Conservation (phyloP, 345 rosid species). For the rapeseed (Brassica napus) region DNA sequence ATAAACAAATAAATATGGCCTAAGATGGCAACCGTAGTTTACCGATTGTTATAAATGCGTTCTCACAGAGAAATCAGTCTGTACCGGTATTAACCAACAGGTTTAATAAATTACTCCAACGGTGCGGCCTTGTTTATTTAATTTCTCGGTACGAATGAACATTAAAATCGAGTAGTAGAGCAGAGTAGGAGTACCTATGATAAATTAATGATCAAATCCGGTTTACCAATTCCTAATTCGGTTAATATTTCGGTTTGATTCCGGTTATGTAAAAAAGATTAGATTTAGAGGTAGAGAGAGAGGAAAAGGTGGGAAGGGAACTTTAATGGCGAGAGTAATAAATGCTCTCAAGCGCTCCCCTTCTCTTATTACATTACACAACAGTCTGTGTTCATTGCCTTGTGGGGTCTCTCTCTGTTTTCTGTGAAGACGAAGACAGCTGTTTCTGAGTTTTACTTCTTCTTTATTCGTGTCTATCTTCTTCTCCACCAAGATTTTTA, state of each 20-base stretch:
- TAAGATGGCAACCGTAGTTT: no score
- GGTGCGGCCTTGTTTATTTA: conserved; percentile 2
- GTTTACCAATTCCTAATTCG: background rate
- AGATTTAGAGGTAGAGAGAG: background rate
- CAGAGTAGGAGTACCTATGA: background rate
- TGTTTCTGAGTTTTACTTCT: conserved; percentile 30
- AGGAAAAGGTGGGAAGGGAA: conserved; percentile 25
- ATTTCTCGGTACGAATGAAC: conserved; percentile 17
- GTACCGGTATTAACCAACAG: conserved; percentile 16
- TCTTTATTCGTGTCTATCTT: conserved; percentile 28
- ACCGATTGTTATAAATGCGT: conserved; percentile 27
- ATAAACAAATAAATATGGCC: background rate
- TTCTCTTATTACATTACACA: conserved; percentile 37
- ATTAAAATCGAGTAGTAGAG: background rate
- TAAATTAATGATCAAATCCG: background rate
- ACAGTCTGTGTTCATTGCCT: conserved; percentile 41
- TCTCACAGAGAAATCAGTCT: background rate
- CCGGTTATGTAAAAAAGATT: no score
- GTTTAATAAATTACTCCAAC: background rate
- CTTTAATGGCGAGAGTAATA: conserved; percentile 37
- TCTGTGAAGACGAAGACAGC: conserved; percentile 39
- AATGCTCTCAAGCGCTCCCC: conserved; percentile 40
- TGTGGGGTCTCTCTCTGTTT: conserved; percentile 39
- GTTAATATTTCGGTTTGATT: no score
- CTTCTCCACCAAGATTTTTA: conserved; percentile 13